Evolutionary conservation across 192 early-diverging fungal genomes (phyloP), one percentile per base, ranked within the genome.

Genomic region (Backusella circina): DNA sequence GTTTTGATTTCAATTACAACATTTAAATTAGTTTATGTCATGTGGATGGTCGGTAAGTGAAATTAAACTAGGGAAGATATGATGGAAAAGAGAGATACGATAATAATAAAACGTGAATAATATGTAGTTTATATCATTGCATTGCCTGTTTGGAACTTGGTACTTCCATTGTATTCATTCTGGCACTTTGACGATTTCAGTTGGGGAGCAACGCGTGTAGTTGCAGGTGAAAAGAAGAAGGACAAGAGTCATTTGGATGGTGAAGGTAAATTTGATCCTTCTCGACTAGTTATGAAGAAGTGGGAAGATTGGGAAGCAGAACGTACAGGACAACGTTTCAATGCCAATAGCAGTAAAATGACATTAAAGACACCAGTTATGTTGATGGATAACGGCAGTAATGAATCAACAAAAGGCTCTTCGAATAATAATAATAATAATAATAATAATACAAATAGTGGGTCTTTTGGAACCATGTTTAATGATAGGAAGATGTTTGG

Each of bases 101-200:
- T 5, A 3, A 8, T 74, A 23, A 41, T 16, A 28, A n/a, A n/a
- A 31, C 23, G 41, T 30, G 1, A 41, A 21, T 33, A 67, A 47
- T 18, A 47, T 86, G 68, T 95, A 70, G 83, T 98, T 12, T 90
- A 91, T 73, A 80, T 93, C 37, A 33, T 92, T 33, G 93, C 96
- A 28, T 88, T 98, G 54, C 96, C 96, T 12, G 79, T 98, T 31
- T 98, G 96, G 96, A 96, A 98, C 78, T 88, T 98, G 57, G 77
- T 98, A 72, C 85, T 98, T 66, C 97, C 97, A 1, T 66, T 90
- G 7, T 98, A 98, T 75, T 91, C 95, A 16, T 96, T 92, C 86
- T 96, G 95, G 94, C 92, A 95, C 80, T 96, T 96, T 85, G 93
- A 95, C 81, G 95, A 96, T 78, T 96, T 96, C 65, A 91, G 89